Percentiles rank a stretch among this genome's conserved stretches.
phyloP scores from a whole-genome alignment of 1,139 yeast species.

The Suhomyces anneliseae region DNA sequence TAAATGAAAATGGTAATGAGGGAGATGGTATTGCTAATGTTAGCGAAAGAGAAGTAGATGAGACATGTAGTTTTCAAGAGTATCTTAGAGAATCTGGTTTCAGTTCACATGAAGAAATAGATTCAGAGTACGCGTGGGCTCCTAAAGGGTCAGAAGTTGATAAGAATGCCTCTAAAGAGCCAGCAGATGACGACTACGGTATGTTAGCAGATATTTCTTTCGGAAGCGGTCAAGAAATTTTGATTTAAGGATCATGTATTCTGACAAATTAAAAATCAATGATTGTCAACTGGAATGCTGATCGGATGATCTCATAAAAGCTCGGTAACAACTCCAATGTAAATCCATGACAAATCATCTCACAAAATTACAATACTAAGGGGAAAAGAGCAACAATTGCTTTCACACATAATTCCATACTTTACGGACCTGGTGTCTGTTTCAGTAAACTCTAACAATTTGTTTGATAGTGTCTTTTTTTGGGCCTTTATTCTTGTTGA shows the following conservation, averaged over 20 bases:
- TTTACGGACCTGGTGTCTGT: neutral
- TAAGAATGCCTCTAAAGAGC: neutral
- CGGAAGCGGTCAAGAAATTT: slow-evolving; percentile 19
- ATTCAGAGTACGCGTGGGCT: slow-evolving; percentile 1
- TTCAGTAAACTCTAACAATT: neutral
- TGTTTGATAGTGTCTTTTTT: neutral
- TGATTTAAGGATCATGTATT: neutral
- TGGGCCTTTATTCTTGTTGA: neutral
- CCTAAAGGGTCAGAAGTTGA: neutral
- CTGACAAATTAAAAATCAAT: too few relatives aligned
- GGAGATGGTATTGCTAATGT: neutral
- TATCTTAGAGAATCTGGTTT: neutral
- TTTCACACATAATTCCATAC: too few relatives aligned
- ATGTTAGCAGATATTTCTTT: slow-evolving; percentile 15
- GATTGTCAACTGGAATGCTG: too few relatives aligned
- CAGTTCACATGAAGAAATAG: neutral
- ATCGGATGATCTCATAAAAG: too few relatives aligned
- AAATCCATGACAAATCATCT: too few relatives aligned
- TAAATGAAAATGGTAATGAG: neutral
- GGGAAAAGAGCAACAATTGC: too few relatives aligned
- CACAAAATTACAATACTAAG: too few relatives aligned
- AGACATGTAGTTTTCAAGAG: neutral
- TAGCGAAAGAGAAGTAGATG: too few relatives aligned
- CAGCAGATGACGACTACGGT: slow-evolving; percentile 6
- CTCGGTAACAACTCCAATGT: too few relatives aligned